Evolutionary conservation across 139 green algal genomes (phyloP).

Genomic region (Desmodesmus armatus): DNA sequence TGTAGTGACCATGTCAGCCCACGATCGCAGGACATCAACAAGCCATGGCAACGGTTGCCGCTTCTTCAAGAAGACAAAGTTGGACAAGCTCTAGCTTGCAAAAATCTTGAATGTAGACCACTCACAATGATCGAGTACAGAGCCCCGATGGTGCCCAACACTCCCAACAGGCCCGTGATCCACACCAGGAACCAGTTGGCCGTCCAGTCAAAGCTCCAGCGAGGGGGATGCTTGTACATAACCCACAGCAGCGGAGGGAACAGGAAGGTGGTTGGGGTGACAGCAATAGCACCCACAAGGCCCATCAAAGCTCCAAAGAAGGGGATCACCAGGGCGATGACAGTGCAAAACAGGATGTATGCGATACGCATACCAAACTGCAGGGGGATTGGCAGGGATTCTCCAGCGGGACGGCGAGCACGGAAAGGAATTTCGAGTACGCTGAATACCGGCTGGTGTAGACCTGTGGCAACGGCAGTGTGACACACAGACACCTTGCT

Average conservation of each 20-base stretch:
- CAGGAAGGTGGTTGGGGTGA: constrained; percentile 51
- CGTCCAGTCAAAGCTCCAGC: constrained; percentile 12
- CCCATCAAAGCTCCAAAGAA: constrained; percentile 19
- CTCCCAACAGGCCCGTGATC: constrained; percentile 11
- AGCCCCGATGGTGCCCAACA: constrained; percentile 19
- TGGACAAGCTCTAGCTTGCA: background rate
- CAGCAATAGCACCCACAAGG: background rate
- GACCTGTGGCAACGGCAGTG: no score
- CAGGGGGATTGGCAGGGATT: background rate
- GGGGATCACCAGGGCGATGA: background rate
- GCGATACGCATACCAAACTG: background rate
- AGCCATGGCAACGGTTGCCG: no score
- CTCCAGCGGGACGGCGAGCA: background rate
- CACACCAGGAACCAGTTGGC: constrained; percentile 38
- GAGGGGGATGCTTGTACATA: constrained; percentile 10
- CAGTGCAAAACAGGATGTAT: background rate
- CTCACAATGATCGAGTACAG: background rate
- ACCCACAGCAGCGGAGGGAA: constrained; percentile 49
- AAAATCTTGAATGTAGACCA: constrained; percentile 19
- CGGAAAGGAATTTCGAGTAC: constrained; percentile 48
- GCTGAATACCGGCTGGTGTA: constrained; percentile 57
- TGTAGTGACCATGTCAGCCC: no score
- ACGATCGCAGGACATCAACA: no score
- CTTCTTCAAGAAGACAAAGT: no score
- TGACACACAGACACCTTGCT: no score